Conservation (phyloP, 306 rosid species). For the Cicer judaicum region DNA sequence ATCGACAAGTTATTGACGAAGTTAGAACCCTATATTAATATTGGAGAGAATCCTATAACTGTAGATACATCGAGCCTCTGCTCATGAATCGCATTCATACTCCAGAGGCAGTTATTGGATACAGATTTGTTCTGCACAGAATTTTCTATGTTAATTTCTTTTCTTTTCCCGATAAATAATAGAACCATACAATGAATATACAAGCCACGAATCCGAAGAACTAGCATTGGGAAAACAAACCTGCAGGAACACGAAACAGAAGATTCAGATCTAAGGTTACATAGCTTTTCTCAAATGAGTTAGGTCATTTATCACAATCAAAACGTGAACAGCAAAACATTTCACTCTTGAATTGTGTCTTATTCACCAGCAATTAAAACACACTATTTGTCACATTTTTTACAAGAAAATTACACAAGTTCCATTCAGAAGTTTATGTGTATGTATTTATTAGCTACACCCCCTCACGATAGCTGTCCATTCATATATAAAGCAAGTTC, state of each 20-base stretch:
- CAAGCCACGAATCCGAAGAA: slow-evolving; percentile 70
- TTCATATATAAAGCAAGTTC: slow-evolving; percentile 50
- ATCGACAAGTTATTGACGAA: slow-evolving; percentile 8
- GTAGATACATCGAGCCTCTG: slow-evolving; percentile 42
- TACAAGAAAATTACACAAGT: slow-evolving; percentile 54
- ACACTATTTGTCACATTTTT: slow-evolving; percentile 42
- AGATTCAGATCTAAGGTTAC: slow-evolving; percentile 68
- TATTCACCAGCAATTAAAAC: slow-evolving; percentile 44
- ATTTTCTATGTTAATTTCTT: slow-evolving; percentile 43
- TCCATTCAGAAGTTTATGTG: slow-evolving; percentile 45
- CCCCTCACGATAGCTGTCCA: slow-evolving; percentile 58
- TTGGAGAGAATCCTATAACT: slow-evolving; percentile 36
- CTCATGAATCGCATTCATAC: slow-evolving; percentile 30
- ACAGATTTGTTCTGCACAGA: slow-evolving; percentile 49
- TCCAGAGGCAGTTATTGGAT: slow-evolving; percentile 42
- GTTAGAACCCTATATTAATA: slow-evolving; percentile 32
- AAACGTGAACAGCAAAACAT: slow-evolving; percentile 22
- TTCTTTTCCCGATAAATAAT: slow-evolving; percentile 43
- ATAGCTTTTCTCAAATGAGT: slow-evolving; percentile 48
- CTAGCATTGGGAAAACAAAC: slow-evolving; percentile 75
- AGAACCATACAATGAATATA: slow-evolving; percentile 65
- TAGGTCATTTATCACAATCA: slow-evolving; percentile 42
- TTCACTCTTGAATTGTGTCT: slow-evolving; percentile 28
- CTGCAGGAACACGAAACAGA: slow-evolving; percentile 85
- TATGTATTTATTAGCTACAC: slow-evolving; percentile 44